These are phyloP conservation scores for Coniosporium uncinatum DNA, from an alignment of 2,329 filamentous ascomycete genomes.

Conservation along the genomic window DNA sequence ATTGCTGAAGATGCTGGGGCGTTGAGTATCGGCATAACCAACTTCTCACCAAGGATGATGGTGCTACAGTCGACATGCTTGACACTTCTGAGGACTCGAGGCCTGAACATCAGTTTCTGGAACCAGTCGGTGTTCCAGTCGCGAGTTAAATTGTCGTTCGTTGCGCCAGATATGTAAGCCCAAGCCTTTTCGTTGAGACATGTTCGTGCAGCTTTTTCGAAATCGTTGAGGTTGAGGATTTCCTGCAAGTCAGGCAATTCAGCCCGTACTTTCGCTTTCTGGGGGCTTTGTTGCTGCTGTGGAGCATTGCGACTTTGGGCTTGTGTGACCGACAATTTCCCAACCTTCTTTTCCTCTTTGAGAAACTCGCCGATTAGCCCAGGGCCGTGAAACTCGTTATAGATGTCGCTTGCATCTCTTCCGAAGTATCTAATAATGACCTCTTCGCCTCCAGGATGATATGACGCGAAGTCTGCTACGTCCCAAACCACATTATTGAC, in stretches of 20 bases:
- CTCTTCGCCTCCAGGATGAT: conserved; percentile 5
- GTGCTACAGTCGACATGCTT: conserved; percentile 82
- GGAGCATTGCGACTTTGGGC: conserved; percentile 64
- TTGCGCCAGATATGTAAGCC: conserved; percentile 96
- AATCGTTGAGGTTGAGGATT: conserved; percentile 94
- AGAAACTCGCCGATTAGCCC: conserved; percentile 3
- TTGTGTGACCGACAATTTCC: too few relatives aligned
- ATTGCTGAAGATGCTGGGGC: conserved; percentile 96
- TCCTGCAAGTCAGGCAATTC: conserved; percentile 79
- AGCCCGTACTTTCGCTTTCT: too few relatives aligned
- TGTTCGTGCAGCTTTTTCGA: conserved; percentile 84
- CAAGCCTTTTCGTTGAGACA: conserved; percentile 97
- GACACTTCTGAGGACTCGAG: conserved; percentile 83
- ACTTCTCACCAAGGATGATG: conserved; percentile 88
- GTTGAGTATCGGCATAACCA: conserved; percentile 88
- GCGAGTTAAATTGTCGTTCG: conserved; percentile 54
- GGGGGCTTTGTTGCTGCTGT: conserved; percentile 40
- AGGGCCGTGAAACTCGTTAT: conserved; percentile 6
- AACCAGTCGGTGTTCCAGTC: conserved; percentile 89
- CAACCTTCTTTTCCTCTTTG: too few relatives aligned
- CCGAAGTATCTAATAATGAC: background rate
- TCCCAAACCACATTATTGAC: conserved; percentile 5
- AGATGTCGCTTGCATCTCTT: conserved; percentile 4
- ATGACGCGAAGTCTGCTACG: conserved; percentile 5
- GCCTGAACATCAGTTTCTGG: conserved; percentile 97